Percentiles rank a stretch among this genome's conserved stretches.
These are phyloP conservation scores for Leishmania lainsoni DNA, from an alignment of 208 protist genomes.

Conservation along the genomic window DNA sequence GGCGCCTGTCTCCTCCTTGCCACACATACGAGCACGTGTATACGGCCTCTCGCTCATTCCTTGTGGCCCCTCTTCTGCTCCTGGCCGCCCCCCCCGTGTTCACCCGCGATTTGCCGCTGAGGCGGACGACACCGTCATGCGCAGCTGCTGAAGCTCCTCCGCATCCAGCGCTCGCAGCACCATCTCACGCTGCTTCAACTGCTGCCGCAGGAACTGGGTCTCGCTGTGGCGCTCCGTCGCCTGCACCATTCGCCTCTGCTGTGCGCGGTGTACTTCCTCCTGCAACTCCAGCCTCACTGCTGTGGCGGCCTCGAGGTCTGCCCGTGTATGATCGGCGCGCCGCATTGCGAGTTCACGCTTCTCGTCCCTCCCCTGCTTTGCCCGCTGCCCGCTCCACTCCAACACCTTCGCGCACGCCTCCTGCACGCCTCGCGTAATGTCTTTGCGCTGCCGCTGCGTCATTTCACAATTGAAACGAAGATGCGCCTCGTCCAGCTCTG, in stretches of 20 bases:
- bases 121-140: conserved; percentile 24
- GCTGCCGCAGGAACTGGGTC: conserved; percentile 30
- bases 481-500: conserved; percentile 32
- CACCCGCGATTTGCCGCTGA: conserved; percentile 3
- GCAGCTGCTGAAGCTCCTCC: conserved; percentile 42
- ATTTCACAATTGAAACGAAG: conserved; percentile 34
- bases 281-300: conserved; percentile 21
- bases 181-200: conserved; percentile 33
- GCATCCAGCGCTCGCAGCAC: conserved; percentile 29
- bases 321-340: conserved; percentile 17
- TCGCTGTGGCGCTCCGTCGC: conserved; percentile 17
- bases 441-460: conserved; percentile 31
- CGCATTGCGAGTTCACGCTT: conserved; percentile 17
- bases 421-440: conserved; percentile 24
- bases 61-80: background rate
- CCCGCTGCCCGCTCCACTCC: conserved; percentile 19
- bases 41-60: background rate
- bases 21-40: background rate
- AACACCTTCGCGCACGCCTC: conserved; percentile 33
- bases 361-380: conserved; percentile 35
- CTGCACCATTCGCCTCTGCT: conserved; percentile 26
- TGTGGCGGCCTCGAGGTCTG: conserved; percentile 28
- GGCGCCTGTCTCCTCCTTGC: background rate
- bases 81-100: background rate
- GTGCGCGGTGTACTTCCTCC: conserved; percentile 32